A percentile compares a stretch with the other conserved stretches of the same genome.
Conservation (phyloP, 164 flowering plant genomes). For the Aristolochia californica region DNA sequence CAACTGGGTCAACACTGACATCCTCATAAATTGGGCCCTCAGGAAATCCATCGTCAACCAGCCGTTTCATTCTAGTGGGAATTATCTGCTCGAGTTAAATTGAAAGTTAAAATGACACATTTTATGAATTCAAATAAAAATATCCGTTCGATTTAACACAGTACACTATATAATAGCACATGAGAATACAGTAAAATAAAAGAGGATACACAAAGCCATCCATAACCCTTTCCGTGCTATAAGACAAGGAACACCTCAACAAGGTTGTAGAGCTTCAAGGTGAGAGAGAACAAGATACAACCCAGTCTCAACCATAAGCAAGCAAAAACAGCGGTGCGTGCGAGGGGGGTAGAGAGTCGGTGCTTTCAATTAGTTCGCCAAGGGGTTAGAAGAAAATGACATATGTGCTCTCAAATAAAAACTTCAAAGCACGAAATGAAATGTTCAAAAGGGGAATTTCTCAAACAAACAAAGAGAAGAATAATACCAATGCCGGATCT, state of each 20-base stretch:
- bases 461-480: not conserved
- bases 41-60: constrained; percentile 55
- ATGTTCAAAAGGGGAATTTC: not conserved
- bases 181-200: not conserved
- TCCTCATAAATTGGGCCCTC: constrained; percentile 45
- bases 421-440: too few relatives aligned
- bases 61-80: constrained; percentile 77
- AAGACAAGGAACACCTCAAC: too few relatives aligned
- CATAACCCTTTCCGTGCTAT: too few relatives aligned
- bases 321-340: too few relatives aligned
- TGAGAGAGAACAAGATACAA: too few relatives aligned
- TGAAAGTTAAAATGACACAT: constrained; percentile 3
- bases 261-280: too few relatives aligned
- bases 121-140: not conserved
- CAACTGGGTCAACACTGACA: constrained; percentile 65
- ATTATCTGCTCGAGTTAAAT: constrained; percentile 39
- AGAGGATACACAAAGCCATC: too few relatives aligned
- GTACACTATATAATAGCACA: not conserved
- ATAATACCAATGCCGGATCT: constrained; percentile 63
- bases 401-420: too few relatives aligned
- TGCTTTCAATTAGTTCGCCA: too few relatives aligned
- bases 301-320: too few relatives aligned
- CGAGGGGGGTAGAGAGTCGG: too few relatives aligned
- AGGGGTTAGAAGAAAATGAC: too few relatives aligned
- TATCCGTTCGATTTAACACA: not conserved